phyloP scores from a whole-genome alignment of 768 basidiomycete species.

The Mycena sanguinolenta region DNA sequence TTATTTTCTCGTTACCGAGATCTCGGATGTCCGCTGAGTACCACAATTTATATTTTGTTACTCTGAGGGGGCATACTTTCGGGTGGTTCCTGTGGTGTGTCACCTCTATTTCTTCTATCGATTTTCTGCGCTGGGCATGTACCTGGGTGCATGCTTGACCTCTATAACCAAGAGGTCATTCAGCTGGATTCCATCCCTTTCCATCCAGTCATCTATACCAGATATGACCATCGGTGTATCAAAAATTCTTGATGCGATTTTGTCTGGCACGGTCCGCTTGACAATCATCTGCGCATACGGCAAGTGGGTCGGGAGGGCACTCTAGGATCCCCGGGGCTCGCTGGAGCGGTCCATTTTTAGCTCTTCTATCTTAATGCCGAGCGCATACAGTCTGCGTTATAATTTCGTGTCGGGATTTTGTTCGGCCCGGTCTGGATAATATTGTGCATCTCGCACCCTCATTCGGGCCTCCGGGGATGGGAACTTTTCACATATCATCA shows the following conservation, averaged over 20 bases:
- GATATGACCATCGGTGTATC: too few species aligned
- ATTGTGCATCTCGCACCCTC: neutral
- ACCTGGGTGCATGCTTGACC: too few species aligned
- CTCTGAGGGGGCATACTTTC: neutral
- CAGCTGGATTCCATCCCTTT: too few species aligned
- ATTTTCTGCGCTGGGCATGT: constrained; percentile 8
- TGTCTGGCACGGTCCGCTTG: too few species aligned
- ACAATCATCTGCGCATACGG: too few species aligned
- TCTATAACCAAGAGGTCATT: too few species aligned
- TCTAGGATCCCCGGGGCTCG: constrained; percentile 2
- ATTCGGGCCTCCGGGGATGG: constrained; percentile 1
- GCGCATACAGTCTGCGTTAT: neutral
- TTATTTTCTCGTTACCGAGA: neutral
- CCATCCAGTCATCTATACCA: too few species aligned
- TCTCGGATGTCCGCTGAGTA: constrained; percentile 6
- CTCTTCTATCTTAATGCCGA: constrained; percentile 14
- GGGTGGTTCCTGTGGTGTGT: constrained; percentile 1
- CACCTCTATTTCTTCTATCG: neutral
- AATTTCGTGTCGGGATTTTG: constrained; percentile 8
- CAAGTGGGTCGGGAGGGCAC: constrained; percentile 11
- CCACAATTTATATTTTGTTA: neutral
- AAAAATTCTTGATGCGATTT: too few species aligned
- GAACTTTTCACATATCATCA: constrained; percentile 3
- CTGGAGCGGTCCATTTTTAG: neutral
- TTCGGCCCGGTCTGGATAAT: neutral